Conservation (phyloP, 331 rosid genomes). For the Prunus yedoensis region DNA sequence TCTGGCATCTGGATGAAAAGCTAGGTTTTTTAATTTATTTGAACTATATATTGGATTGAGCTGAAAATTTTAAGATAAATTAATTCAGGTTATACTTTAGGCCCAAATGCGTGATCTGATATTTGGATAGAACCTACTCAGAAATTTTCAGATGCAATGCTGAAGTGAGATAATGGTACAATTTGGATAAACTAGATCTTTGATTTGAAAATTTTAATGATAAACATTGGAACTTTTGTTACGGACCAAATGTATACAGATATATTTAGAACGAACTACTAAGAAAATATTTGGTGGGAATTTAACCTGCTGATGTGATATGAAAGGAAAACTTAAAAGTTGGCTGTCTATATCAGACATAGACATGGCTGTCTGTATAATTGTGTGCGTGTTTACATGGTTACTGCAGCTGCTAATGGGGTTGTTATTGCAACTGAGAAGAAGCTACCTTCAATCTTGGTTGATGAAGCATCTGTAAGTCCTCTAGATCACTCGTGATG, state of each 20-base stretch:
- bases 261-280: background rate
- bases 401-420: slow-evolving; percentile 76
- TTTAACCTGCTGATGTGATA: background rate
- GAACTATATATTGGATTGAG: background rate
- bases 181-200: background rate
- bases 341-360: background rate
- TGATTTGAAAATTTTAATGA: background rate
- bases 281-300: background rate
- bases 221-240: background rate
- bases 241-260: background rate
- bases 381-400: slow-evolving; percentile 16
- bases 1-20: background rate
- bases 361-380: background rate
- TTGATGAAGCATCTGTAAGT: slow-evolving; percentile 77
- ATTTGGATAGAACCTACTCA: no score
- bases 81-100: background rate
- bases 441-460: slow-evolving; percentile 83
- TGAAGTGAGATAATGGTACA: background rate
- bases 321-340: background rate
- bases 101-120: no score
- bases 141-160: background rate
- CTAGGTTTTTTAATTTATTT: background rate
- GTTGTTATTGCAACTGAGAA: slow-evolving; percentile 87
- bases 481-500: slow-evolving; percentile 1
- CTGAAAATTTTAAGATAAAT: background rate